Percentiles rank a stretch among this genome's conserved stretches.
These are phyloP conservation scores for Populus tremula DNA, from an alignment of 345 rosid genomes.

Conservation along the genomic window DNA sequence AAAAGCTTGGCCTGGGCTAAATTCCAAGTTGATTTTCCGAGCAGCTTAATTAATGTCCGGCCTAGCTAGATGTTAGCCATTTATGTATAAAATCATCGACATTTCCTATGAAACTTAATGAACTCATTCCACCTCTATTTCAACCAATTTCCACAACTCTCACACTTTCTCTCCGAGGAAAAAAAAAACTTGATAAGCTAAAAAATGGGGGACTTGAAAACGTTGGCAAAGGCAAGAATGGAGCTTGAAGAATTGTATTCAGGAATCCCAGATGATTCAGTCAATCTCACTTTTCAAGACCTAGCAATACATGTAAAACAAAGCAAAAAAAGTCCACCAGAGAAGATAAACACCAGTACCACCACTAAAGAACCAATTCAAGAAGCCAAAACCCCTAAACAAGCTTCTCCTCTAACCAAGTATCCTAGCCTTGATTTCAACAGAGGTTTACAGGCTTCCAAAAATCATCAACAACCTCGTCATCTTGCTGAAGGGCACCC, in stretches of 20 bases:
- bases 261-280: constrained; percentile 68
- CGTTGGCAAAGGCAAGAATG: constrained; percentile 41
- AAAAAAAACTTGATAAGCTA: not conserved
- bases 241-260: constrained; percentile 62
- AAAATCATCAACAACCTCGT: constrained; percentile 2
- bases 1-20: no score
- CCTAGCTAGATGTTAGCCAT: not conserved
- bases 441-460: constrained; percentile 32
- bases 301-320: constrained; percentile 34
- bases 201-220: constrained; percentile 36
- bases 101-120: not conserved
- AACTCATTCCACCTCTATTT: not conserved
- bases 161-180: not conserved
- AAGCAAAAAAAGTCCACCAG: constrained; percentile 5
- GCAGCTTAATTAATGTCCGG: not conserved
- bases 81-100: not conserved
- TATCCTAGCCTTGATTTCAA: constrained; percentile 50
- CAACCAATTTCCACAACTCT: not conserved
- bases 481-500: not conserved
- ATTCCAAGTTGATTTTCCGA: no score
- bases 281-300: constrained; percentile 64
- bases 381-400: constrained; percentile 23
- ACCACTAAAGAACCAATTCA: constrained; percentile 17
- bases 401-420: constrained; percentile 13
- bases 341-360: constrained; percentile 14